Base-by-base conservation (phyloP, 306 rosid genomes). In the Echinosophora koreensis region DNA sequence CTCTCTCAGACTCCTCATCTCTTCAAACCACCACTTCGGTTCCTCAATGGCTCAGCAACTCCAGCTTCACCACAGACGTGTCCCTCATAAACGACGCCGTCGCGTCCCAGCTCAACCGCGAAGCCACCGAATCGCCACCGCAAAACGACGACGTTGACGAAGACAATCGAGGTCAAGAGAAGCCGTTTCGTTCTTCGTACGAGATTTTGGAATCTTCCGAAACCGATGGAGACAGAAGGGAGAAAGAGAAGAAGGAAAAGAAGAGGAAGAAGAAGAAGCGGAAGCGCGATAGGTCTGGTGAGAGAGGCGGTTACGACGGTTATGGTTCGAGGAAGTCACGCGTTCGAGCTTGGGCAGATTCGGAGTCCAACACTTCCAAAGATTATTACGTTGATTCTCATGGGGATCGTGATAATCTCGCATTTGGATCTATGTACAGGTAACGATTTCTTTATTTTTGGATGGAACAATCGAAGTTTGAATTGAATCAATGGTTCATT, bases 401-500 rank as follows among this genome's bases (percentile, higher is more conserved):
- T 0, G 97, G 97, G 10, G 97, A 92, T 78, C 97, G 81, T 11
- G 97, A 94, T 74, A 90, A 94, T 84, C 79, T 91, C 49, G 94
- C 87, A 3, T 94, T 91, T 14, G 98, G 97, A 4, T 77, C 83
- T 13, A 89, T 87, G 51, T 94, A 91, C 85, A 91, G 89, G 97
- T 94, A 47, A 12, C 52, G 4, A 47, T 47, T 47, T 47, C 6
- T 1, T 12, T 3, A 47, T 4, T 57, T 62, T 14, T 42, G 16
- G 34, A 60, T 60, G 16, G 55, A 14, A 17, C 35, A 7, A 7
- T 39, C 39, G 42, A 34, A 18, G 12, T 22, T 64, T 38, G 35
- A 42, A 52, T 71, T 71, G 47, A 76, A 34, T 30, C 50, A 35
- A 16, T 35, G 37, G 28, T 15, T 64, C 35, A 27, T 54, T 66